Base-by-base conservation (phyloP, 306 rosid species). In the Prunus mira region DNA sequence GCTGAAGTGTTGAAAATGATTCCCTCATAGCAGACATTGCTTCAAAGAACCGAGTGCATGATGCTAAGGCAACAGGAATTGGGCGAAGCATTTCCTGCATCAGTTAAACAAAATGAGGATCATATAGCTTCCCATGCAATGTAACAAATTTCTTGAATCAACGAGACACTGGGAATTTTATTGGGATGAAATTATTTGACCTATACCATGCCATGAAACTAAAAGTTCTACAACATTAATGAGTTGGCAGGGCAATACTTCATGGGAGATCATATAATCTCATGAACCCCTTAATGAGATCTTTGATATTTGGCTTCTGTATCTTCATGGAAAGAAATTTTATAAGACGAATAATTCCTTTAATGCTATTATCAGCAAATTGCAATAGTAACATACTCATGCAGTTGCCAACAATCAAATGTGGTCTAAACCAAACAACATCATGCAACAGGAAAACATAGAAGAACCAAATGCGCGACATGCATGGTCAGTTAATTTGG, bases 21-120 rank as follows among this genome's bases (percentile, higher is more conserved):
- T 95, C 98, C 82, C 97, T 88, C 91, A 89, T 95, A 45, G 99
- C 99, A 64, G 93, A 90, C 99, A 95, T 95, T 79, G 97, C 99
- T 87, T 92, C 97, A 45, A 95, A 92, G 73, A 92, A 95, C 72
- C 97, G 84, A 47, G 97, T 90, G 85, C 99, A 92, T 19, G 97
- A 92, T 70, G 99, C 99, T 75, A 92, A 84, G 24, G 99, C 97
- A 45, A 89, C 91, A 15, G 97, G 99, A 76, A 95, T 95, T 15
- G 99, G 99, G 28, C 97, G 96, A 74, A 95, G 97, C 97, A 92
- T 95, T 83, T 95, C 97, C 97, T 92, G 82, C 77, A 64, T 61
- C 54, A 18, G 28, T 68, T 38, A 67, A 73, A 71, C 32, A 45
- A 25, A 51, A 52, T 52, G 10, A 69, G 56, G 45, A 76, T 57